Percentiles rank a stretch among this genome's conserved stretches.
Evolutionary conservation across 225 moss, liverwort and hornwort species (phyloP).

Genomic region (Climacium dendroides): DNA sequence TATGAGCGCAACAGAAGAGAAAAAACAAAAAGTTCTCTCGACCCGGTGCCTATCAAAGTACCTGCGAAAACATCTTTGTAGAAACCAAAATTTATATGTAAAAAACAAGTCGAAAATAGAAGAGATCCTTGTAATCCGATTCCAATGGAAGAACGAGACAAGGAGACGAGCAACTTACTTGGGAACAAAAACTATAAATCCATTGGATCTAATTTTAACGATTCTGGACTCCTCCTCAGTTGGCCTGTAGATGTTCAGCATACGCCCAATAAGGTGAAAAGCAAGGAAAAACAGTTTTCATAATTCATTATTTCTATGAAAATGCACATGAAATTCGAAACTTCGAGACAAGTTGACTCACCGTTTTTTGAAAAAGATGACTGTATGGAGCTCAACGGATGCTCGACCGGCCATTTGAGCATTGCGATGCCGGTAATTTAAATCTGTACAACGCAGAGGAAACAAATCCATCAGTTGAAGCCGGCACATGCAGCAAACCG

Average conservation of each 20-base stretch:
- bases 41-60: not conserved
- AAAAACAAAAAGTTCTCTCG: not conserved
- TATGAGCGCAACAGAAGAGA: not conserved
- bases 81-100: not conserved
- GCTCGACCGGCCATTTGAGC: constrained; percentile 98
- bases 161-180: constrained; percentile 43
- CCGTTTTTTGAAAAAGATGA: constrained; percentile 89
- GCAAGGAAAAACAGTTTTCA: not conserved
- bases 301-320: not conserved
- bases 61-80: not conserved
- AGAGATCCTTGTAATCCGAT: not conserved
- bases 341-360: not conserved
- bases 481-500: not conserved
- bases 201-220: constrained; percentile 81
- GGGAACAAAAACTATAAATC: constrained; percentile 85
- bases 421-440: constrained; percentile 94
- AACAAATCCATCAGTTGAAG: not conserved
- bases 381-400: constrained; percentile 91
- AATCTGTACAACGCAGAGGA: constrained; percentile 23
- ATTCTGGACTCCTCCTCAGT: constrained; percentile 76
- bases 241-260: constrained; percentile 39
- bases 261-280: not conserved
- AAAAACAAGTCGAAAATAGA: not conserved
- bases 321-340: not conserved
- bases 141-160: not conserved